phyloP scores from a whole-genome alignment of 2,329 filamentous ascomycete genomes.

The Fusarium xylarioides region DNA sequence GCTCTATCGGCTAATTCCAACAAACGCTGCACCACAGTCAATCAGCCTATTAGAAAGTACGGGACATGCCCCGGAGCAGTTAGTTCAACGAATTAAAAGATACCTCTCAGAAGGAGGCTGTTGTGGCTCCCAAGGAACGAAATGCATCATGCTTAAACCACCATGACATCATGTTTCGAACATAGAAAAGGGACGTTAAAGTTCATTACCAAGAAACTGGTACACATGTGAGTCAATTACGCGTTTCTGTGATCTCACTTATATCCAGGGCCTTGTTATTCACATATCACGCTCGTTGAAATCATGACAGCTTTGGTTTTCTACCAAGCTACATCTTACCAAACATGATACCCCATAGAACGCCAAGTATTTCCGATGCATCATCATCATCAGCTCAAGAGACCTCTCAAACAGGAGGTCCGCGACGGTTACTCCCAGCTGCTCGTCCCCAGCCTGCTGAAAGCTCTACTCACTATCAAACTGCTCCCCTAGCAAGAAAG shows the following conservation, averaged over 20 bases:
- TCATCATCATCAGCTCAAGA: background rate
- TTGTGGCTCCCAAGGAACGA: background rate
- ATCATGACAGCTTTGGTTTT: fast-evolving
- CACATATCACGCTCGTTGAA: background rate
- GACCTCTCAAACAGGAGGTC: fast-evolving
- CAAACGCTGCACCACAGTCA: fast-evolving
- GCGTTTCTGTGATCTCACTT: fast-evolving
- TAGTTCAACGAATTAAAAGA: background rate
- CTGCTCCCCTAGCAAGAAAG: background rate
- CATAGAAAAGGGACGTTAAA: background rate
- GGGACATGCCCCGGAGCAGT: fast-evolving
- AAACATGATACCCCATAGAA: background rate
- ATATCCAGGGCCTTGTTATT: fast-evolving
- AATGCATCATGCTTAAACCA: constrained; percentile 2
- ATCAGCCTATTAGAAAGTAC: background rate
- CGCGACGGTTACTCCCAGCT: background rate
- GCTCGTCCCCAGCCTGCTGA: background rate
- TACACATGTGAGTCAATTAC: fast-evolving
- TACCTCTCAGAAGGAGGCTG: fast-evolving
- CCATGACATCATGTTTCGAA: constrained; percentile 1
- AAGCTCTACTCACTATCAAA: background rate
- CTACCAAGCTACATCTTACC: background rate
- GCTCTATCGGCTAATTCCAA: background rate
- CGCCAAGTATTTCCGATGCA: background rate
- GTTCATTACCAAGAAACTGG: background rate